Conservation (phyloP, 2,329 filamentous ascomycete genomes). For the Colletotrichum kahawae region DNA sequence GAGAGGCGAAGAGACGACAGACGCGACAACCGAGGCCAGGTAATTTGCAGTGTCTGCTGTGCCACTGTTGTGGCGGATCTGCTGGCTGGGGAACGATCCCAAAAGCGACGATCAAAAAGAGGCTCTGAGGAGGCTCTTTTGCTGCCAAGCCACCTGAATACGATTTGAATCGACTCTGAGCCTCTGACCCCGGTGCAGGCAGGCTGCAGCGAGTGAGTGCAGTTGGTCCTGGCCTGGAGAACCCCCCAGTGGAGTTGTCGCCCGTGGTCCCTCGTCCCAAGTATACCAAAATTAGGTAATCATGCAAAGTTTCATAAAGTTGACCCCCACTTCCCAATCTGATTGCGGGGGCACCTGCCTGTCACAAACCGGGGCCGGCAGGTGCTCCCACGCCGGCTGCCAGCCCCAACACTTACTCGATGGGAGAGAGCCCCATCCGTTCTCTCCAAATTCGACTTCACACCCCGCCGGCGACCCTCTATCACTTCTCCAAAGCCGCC, state of each 20-base stretch:
- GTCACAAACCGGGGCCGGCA: background rate
- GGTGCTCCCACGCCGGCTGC: background rate
- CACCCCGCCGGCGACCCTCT: conserved; percentile 14
- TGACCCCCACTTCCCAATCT: background rate
- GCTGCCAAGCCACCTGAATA: background rate
- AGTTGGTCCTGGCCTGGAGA: background rate
- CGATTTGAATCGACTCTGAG: background rate
- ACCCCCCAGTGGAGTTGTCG: background rate
- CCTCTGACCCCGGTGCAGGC: background rate
- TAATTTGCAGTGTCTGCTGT: background rate
- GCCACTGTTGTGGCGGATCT: background rate
- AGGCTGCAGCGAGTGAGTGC: background rate
- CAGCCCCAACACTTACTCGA: background rate
- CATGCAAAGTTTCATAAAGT: background rate
- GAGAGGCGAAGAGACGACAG: background rate
- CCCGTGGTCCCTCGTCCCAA: background rate
- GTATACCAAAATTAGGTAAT: conserved; percentile 15
- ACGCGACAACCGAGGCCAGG: background rate
- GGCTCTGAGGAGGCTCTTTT: background rate
- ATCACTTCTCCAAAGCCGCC: conserved; percentile 1
- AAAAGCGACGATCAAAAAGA: background rate
- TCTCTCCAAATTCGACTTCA: conserved; percentile 1
- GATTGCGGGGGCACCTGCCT: background rate
- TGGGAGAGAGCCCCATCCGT: background rate
- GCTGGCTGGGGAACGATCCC: background rate